These are phyloP conservation scores for Prunus yedoensis DNA, from an alignment of 331 rosid species.

Conservation along the genomic window DNA sequence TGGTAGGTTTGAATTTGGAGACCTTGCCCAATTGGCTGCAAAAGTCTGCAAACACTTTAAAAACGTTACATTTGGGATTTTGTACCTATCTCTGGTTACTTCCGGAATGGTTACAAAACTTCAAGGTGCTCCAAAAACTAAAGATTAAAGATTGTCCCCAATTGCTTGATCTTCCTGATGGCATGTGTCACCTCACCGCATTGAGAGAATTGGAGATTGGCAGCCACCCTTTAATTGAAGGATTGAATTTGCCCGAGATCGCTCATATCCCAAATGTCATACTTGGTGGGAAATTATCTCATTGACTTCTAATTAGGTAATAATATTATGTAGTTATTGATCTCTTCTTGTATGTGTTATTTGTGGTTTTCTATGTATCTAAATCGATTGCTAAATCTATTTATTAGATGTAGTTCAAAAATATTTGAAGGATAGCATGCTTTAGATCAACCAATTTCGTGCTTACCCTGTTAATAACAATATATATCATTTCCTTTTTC, in stretches of 20 bases:
- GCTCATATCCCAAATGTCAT: background rate
- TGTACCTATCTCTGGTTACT: background rate
- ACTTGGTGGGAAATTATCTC: background rate
- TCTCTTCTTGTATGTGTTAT: background rate
- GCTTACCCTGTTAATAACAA: background rate
- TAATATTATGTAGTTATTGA: background rate
- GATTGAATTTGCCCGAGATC: background rate
- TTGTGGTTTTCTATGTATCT: background rate
- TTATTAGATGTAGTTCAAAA: too few relatives aligned
- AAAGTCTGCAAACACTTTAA: background rate
- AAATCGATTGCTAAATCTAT: too few relatives aligned
- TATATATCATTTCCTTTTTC: background rate
- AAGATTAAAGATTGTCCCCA: background rate
- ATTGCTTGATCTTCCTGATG: slow-evolving; percentile 8
- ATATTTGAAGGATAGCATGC: too few relatives aligned
- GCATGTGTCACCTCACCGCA: background rate
- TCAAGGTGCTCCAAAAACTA: background rate
- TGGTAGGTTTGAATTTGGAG: too few relatives aligned
- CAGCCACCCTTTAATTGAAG: background rate
- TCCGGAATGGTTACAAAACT: background rate
- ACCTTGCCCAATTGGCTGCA: background rate
- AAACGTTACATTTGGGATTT: background rate
- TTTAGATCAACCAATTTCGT: background rate
- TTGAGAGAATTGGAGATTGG: background rate
- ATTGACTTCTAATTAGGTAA: background rate